These are phyloP conservation scores for Purshia tridentata DNA, from an alignment of 306 rosid genomes.

Conservation along the genomic window DNA sequence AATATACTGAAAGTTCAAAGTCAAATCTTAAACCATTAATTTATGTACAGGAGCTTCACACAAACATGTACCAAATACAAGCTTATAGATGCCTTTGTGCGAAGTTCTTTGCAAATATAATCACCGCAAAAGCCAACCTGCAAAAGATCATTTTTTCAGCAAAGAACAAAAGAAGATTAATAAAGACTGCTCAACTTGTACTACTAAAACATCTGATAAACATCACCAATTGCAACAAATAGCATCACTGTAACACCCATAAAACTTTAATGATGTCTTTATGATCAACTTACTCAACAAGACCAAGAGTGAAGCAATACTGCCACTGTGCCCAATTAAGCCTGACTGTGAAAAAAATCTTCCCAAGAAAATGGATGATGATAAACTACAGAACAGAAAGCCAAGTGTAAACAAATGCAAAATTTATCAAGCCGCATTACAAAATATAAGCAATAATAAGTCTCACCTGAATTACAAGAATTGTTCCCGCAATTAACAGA, in stretches of 20 bases:
- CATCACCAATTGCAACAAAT: neutral
- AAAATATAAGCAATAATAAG: neutral
- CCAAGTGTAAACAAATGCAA: slow-evolving; percentile 6
- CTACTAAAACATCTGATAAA: neutral
- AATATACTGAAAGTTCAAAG: too few species aligned
- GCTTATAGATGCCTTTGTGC: neutral
- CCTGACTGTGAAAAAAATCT: slow-evolving; percentile 53
- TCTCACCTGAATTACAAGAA: slow-evolving; percentile 71
- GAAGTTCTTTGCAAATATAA: slow-evolving; percentile 5
- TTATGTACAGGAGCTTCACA: too few species aligned
- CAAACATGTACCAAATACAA: too few species aligned
- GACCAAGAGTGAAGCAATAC: slow-evolving; percentile 58
- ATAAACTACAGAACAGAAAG: slow-evolving; percentile 41
- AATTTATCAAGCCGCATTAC: neutral
- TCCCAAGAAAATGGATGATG: slow-evolving; percentile 71
- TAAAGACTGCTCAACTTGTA: neutral
- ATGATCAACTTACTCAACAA: slow-evolving; percentile 48
- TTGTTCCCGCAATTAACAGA: slow-evolving; percentile 58
- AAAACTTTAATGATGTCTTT: neutral
- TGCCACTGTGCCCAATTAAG: slow-evolving; percentile 72
- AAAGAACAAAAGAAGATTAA: neutral
- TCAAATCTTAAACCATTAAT: too few species aligned
- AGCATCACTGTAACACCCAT: neutral
- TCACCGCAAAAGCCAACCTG: slow-evolving; percentile 82
- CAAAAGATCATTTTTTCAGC: slow-evolving; percentile 6